phyloP scores from a whole-genome alignment of 2,329 filamentous ascomycete species.

The Pyrenophora teres region DNA sequence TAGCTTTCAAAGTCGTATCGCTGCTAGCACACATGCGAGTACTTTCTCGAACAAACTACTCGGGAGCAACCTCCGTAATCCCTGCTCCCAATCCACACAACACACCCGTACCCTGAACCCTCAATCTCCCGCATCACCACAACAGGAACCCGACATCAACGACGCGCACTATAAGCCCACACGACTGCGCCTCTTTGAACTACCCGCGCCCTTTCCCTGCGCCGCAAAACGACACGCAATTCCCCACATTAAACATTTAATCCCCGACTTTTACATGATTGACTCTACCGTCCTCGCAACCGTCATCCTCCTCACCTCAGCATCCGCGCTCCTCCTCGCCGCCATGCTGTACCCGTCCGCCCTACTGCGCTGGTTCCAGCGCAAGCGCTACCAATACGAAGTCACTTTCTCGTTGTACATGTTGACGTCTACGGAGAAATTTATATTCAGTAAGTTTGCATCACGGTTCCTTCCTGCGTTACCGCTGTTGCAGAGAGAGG shows the following conservation, averaged over 20 bases:
- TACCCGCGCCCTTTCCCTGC: background rate
- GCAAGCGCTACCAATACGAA: conserved; percentile 98
- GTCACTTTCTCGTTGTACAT: conserved; percentile 97
- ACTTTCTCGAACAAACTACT: background rate
- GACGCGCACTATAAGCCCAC: no score
- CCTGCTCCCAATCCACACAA: conserved; percentile 8
- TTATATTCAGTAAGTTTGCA: conserved; percentile 83
- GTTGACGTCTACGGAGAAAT: conserved; percentile 94
- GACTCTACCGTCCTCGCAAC: conserved; percentile 45
- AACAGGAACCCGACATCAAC: background rate
- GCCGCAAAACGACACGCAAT: background rate
- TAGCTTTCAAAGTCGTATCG: no score
- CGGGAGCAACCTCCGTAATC: background rate
- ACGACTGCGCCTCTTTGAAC: no score
- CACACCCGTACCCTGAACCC: conserved; percentile 8
- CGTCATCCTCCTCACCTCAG: conserved; percentile 41
- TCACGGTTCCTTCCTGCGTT: background rate
- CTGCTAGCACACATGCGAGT: no score
- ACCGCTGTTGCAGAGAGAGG: background rate
- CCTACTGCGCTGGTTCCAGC: conserved; percentile 81
- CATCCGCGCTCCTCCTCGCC: conserved; percentile 50
- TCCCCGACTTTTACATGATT: conserved; percentile 24
- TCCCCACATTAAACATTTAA: background rate
- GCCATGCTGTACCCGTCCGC: conserved; percentile 55
- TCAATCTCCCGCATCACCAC: conserved; percentile 6